Evolutionary conservation across 2,329 filamentous ascomycete genomes (phyloP), one percentile per base, ranked within the genome.

Genomic region (Lachnellula suecica): DNA sequence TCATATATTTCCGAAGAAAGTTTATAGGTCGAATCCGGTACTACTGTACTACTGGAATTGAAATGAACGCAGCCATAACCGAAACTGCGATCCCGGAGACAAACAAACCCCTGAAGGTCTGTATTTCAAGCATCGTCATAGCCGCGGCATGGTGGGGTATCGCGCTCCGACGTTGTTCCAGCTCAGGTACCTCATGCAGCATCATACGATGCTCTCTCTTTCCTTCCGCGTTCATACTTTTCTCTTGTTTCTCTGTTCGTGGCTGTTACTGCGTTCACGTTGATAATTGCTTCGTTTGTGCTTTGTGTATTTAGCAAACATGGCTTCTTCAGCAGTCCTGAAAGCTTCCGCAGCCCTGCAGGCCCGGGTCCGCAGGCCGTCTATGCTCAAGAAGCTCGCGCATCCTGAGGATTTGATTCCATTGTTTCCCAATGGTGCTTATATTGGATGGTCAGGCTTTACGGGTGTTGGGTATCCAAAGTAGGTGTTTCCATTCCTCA

Each of bases 381-480:
- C 87, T 38, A 85, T 93, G 71, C 79, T 95, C 51, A 85, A 84
- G 65, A 95, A 93, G 79, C 77, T 96, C 53, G 84, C 86, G 63
- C 84, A 84, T 63, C 83, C 91, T 34, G 83, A 94, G 70, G 90
- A 95, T 69, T 72, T 95, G 59, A 79, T 96, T 54, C 79, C 88
- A 58, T 79, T 89, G 62, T 96, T 96, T 65, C 91, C 91, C 59
- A 83, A 94, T 76, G 86, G 85, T 67, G 74, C 88, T n/a, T 94
- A 94, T 71, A 83, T 96, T 64, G 91, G 91, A 65, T 96, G 91
- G 91, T 91, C 85, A 59, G 91, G 91, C 31, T 96, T 96, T 72
- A 96, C 91, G 11, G 91, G 90, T 63, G 90, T 95, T 49, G 89
- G 89, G 54, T 94, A 94, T 74, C 89, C 89, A 58, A 94, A 94